These are phyloP conservation scores for Parasarocladium wereldwijsianum DNA, from an alignment of 2,329 filamentous ascomycete species.

Conservation along the genomic window DNA sequence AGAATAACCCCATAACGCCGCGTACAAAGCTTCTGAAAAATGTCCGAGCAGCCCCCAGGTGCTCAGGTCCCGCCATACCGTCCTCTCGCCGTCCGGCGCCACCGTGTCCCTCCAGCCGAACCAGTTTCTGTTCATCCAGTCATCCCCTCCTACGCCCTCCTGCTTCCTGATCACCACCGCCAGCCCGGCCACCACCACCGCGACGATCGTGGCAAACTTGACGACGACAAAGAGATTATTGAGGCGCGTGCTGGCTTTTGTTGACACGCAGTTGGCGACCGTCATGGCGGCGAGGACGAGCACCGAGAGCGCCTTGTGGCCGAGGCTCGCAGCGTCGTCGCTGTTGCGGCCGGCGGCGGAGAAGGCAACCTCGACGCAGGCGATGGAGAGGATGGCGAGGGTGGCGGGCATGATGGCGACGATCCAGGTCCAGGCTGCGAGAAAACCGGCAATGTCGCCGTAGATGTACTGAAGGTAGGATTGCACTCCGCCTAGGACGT, in stretches of 20 bases:
- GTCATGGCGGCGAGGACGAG: conserved; percentile 30
- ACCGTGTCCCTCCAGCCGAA: conserved; percentile 34
- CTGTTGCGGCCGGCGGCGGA: conserved; percentile 29
- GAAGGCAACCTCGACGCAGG: conserved; percentile 47
- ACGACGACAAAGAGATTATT: conserved; percentile 40
- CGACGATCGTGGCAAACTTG: conserved; percentile 35
- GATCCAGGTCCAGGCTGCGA: conserved; percentile 52
- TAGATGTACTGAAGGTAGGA: conserved; percentile 47
- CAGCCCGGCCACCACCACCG: conserved; percentile 32
- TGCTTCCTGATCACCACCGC: conserved; percentile 28
- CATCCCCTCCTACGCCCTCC: conserved; percentile 26
- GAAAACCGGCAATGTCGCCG: conserved; percentile 45
- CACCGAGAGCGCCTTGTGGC: conserved; percentile 36
- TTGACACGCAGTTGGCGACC: conserved; percentile 40
- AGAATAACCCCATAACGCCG: conserved; percentile 48
- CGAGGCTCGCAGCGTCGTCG: conserved; percentile 24
- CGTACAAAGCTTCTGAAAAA: conserved; percentile 45
- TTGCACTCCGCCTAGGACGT: conserved; percentile 39
- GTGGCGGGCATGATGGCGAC: conserved; percentile 50
- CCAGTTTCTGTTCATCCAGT: conserved; percentile 40
- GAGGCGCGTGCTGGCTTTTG: conserved; percentile 36
- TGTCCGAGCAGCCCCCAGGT: conserved; percentile 46
- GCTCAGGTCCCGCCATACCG: conserved; percentile 31
- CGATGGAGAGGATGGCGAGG: conserved; percentile 47
- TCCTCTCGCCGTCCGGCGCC: conserved; percentile 32